Conservation (phyloP, 129 eudicot species). For the Escallonia rubra region DNA sequence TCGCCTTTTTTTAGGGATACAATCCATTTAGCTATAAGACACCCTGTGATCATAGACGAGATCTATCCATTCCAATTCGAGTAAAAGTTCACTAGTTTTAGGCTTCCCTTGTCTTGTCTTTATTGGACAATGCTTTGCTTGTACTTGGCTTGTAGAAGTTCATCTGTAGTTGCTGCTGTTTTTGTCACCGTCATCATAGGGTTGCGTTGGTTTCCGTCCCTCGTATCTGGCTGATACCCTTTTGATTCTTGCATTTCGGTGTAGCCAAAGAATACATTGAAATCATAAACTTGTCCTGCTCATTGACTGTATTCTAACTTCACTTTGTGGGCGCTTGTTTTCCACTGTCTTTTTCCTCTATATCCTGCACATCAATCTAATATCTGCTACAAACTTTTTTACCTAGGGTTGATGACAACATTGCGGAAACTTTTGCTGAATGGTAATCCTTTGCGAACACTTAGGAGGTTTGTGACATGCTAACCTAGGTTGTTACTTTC, state of each 20-base stretch:
- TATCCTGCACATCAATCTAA: slow-evolving; percentile 1
- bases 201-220: too few species aligned
- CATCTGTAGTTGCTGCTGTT: too few species aligned
- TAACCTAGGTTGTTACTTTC: not conserved
- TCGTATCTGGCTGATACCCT: not conserved
- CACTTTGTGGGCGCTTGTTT: not conserved
- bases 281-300: not conserved
- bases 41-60: too few species aligned
- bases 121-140: too few species aligned
- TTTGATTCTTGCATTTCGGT: not conserved
- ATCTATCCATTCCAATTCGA: too few species aligned
- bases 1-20: too few species aligned
- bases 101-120: too few species aligned
- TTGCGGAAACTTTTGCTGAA: slow-evolving; percentile 83
- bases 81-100: too few species aligned
- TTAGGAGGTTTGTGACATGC: slow-evolving; percentile 61
- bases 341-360: not conserved
- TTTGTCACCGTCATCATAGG: too few species aligned
- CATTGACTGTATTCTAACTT: not conserved
- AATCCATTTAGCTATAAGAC: too few species aligned
- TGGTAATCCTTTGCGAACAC: slow-evolving; percentile 90
- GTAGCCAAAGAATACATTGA: not conserved
- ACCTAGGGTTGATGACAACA: slow-evolving; percentile 77
- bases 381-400: slow-evolving; percentile 11
- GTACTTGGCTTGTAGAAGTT: too few species aligned